Evolutionary conservation across 2,329 filamentous ascomycete species (phyloP).

Genomic region (Ophiognomonia clavigignenti-juglandacearum): DNA sequence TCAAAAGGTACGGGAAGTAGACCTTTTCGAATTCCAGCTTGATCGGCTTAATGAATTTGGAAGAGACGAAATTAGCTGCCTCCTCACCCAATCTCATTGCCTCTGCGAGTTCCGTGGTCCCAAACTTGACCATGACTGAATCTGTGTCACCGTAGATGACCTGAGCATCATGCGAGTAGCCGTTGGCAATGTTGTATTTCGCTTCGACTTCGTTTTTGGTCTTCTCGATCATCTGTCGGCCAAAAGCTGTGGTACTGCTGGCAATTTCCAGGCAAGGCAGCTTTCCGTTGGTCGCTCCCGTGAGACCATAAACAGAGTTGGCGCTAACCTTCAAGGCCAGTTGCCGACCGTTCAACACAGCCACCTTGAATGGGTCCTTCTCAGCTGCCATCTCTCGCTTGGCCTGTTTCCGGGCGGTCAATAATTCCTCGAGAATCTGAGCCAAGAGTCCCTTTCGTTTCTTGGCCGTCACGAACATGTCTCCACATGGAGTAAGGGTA

Average conservation of each 20-base stretch:
- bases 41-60: slow-evolving; percentile 93
- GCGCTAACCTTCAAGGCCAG: slow-evolving; percentile 93
- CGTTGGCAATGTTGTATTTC: slow-evolving; percentile 87
- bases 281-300: slow-evolving; percentile 93
- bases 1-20: slow-evolving; percentile 94
- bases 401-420: slow-evolving; percentile 88
- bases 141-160: slow-evolving; percentile 99
- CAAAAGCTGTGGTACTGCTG: slow-evolving; percentile 94
- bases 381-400: slow-evolving; percentile 86
- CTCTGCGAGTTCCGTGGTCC: slow-evolving; percentile 77
- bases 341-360: slow-evolving; percentile 94
- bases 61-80: slow-evolving; percentile 80
- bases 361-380: slow-evolving; percentile 95
- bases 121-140: slow-evolving; percentile 99
- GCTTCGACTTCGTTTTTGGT: slow-evolving; percentile 94
- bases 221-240: slow-evolving; percentile 97
- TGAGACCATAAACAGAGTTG: slow-evolving; percentile 96
- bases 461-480: slow-evolving; percentile 85
- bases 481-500: slow-evolving; percentile 90
- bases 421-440: slow-evolving; percentile 91
- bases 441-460: slow-evolving; percentile 87
- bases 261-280: slow-evolving; percentile 92
- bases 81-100: slow-evolving; percentile 96
- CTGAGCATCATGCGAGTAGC: slow-evolving; percentile 88
- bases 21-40: slow-evolving; percentile 99